Conservation (phyloP, 2,329 filamentous ascomycete species). For the Calonectria honghensis region DNA sequence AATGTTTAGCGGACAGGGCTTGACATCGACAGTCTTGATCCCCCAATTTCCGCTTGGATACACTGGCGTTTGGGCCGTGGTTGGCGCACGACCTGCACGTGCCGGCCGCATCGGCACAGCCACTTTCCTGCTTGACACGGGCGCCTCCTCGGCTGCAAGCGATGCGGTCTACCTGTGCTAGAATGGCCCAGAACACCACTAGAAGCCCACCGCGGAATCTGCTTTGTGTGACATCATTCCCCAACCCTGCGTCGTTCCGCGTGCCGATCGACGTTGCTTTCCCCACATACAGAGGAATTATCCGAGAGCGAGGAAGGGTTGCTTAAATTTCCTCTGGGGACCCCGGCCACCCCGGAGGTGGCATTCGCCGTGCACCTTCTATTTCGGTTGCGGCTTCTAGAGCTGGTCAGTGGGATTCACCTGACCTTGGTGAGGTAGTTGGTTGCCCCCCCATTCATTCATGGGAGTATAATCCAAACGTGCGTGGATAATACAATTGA, state of each 20-base stretch:
- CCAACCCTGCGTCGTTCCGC: not conserved
- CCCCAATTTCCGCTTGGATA: conserved; percentile 20
- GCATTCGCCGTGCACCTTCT: not conserved
- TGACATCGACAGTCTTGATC: not conserved
- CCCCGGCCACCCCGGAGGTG: not conserved
- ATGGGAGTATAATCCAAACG: not conserved
- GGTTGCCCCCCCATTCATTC: not conserved
- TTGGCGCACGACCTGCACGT: not conserved
- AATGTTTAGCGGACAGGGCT: not conserved
- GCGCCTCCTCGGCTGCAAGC: not conserved
- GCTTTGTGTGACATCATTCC: not conserved
- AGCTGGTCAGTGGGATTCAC: not conserved
- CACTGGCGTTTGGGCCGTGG: not conserved
- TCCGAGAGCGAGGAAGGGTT: not conserved
- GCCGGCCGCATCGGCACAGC: conserved; percentile 4
- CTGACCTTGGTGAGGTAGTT: no score
- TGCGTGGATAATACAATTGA: not conserved
- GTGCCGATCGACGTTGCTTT: conserved; percentile 4
- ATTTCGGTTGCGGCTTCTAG: not conserved
- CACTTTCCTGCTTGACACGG: not conserved
- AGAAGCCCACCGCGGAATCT: conserved; percentile 4
- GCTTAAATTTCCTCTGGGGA: conserved; percentile 7
- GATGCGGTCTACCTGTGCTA: not conserved
- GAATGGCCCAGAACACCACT: conserved; percentile 15
- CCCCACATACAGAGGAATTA: conserved; percentile 3